Conservation (phyloP, 192 early-diverging fungal species). For the Rhizoclosmatium globosum region DNA sequence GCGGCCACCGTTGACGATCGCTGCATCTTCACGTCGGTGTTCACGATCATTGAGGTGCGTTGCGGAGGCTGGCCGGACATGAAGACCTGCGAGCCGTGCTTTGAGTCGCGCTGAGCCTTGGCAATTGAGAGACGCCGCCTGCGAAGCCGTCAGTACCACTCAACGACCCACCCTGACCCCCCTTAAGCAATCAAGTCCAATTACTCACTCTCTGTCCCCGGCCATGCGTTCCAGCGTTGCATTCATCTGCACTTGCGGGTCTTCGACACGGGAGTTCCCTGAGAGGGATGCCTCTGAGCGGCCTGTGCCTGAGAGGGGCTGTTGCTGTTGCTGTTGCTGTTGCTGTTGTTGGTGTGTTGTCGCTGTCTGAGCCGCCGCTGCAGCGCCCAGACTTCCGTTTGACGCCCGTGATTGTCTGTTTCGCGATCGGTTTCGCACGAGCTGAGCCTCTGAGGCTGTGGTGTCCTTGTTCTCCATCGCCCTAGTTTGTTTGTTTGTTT, state of each 20-base stretch:
- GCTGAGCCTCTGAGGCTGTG: neutral
- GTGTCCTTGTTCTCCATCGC: constrained; percentile 2
- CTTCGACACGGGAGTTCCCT: neutral
- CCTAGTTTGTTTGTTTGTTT: neutral
- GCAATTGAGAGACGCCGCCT: neutral
- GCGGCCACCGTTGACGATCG: constrained; percentile 8
- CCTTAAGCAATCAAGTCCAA: too few relatives aligned
- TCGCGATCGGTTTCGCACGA: neutral
- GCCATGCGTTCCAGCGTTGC: neutral
- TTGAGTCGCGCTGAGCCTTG: neutral
- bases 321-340: too few relatives aligned
- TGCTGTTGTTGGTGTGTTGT: neutral
- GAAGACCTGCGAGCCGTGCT: constrained; percentile 4
- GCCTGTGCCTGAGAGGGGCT: neutral
- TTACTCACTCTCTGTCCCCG: neutral
- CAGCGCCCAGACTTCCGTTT: neutral
- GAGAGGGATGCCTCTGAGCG: neutral
- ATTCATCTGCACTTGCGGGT: neutral
- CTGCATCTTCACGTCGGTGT: constrained; percentile 4
- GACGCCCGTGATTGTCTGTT: neutral
- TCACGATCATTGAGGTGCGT: neutral
- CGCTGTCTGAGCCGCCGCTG: neutral
- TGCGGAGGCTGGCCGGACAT: neutral
- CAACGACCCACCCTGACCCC: too few relatives aligned
- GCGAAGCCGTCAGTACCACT: neutral